Evolutionary conservation across 805 yeast genomes (phyloP).

Genomic region (Vanderwaltozyma tropicalis): DNA sequence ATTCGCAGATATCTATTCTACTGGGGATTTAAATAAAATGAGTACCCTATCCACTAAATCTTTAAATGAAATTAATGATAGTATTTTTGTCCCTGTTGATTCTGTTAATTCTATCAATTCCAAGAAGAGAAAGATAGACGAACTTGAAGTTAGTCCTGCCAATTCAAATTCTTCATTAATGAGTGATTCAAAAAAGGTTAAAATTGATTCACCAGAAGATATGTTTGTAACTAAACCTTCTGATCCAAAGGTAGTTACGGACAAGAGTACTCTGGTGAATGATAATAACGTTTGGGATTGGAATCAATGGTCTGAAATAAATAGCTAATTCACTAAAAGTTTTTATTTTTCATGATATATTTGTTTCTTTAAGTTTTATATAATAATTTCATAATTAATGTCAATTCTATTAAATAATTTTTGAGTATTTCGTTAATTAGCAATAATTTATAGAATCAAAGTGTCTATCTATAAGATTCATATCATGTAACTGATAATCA

Average conservation of each 20-base stretch:
- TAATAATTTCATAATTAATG: not conserved
- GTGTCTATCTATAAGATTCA: too few relatives aligned
- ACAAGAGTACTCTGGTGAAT: not conserved
- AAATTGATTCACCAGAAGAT: constrained; percentile 28
- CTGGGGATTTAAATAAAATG: constrained; percentile 11
- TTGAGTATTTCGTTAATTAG: not conserved
- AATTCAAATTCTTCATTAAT: constrained; percentile 20
- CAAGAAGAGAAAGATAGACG: constrained; percentile 24
- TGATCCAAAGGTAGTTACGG: constrained; percentile 1
- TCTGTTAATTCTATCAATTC: constrained; percentile 1
- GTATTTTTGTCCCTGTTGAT: not conserved
- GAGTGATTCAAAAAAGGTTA: constrained; percentile 27
- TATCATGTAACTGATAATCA: too few relatives aligned
- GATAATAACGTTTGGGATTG: constrained; percentile 24
- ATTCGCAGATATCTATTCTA: constrained; percentile 15
- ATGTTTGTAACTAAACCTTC: constrained; percentile 14
- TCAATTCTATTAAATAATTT: not conserved
- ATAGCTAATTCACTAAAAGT: not conserved
- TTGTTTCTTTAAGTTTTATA: not conserved
- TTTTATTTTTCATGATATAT: not conserved
- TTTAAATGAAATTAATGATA: not conserved
- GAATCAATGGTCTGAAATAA: constrained; percentile 19
- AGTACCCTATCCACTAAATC: constrained; percentile 9
- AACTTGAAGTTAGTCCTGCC: constrained; percentile 13
- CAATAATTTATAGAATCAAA: too few relatives aligned